Base-by-base conservation (phyloP, 2,329 filamentous ascomycete species). In the Leptoxyphium fumago region DNA sequence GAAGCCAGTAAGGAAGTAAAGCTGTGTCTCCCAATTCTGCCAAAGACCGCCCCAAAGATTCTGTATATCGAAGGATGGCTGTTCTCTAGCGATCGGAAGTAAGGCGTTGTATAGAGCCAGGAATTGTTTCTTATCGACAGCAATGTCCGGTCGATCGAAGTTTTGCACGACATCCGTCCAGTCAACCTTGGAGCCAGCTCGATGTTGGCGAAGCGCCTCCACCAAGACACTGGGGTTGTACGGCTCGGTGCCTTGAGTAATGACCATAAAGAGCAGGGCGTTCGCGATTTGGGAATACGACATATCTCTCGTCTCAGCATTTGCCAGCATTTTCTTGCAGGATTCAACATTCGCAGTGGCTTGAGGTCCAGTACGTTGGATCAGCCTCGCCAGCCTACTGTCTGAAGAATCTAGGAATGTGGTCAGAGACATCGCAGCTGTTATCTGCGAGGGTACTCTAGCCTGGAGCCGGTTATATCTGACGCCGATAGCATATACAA, bases 1-100 rank as follows among this genome's bases (percentile, higher is more conserved):
- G 60, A 89, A 95, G 14, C 87, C 87, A 50, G 82, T 82, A 43
- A 96, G 77, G 60, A 96, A 95, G n/a, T 88, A 93, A 30, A 98
- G 69, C 51, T 96, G 89, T 0, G 91, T 85, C 49, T 94, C 80
- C 11, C 82, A 76, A 52, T 93, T 77, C 49, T 81, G 78, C 89
- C 93, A 98, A 36, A 48, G 44, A 7, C 88, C 88, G 46, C 88
- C 88, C 88, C 91, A 96, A 17, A 98, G 69, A 34, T 73, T 74
- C 60, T 95, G 87, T 39, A 98, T 82, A 58, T 95, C 85, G 53
- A 96, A 78, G 21, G 69, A 68, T 13, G 73, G 67, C 40, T 75
- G 68, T 9, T 75, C 72, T 29, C 66, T 62, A 2, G 87, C 84
- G 44, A 91, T 70, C 1, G 81, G 79, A 13, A 87, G 66, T 26